Evolutionary conservation across 805 yeast species (phyloP).

Genomic region (Ogataea haglerorum): DNA sequence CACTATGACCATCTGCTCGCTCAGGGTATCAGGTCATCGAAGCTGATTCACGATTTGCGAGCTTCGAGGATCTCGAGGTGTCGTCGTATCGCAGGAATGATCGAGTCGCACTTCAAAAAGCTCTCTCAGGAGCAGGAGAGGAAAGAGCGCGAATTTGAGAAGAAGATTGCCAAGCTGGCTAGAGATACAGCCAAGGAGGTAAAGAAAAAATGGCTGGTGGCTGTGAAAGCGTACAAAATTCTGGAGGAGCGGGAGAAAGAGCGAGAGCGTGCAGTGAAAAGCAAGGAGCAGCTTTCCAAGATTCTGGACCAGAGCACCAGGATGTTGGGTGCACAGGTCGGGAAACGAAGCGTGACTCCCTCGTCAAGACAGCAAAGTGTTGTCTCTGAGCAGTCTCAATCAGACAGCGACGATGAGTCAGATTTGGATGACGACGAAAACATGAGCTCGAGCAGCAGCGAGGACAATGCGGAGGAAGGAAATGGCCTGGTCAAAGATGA

Average conservation of each 20-base stretch:
- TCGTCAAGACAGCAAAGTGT: constrained; percentile 16
- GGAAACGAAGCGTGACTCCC: constrained; percentile 36
- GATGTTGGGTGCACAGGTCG: constrained; percentile 79
- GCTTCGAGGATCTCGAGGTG: constrained; percentile 64
- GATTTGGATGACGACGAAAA: constrained; percentile 5
- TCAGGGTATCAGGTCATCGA: constrained; percentile 73
- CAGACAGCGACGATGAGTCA: constrained; percentile 22
- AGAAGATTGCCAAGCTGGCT: constrained; percentile 66
- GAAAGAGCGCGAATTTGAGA: constrained; percentile 69
- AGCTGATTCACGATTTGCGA: constrained; percentile 62
- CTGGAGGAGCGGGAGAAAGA: constrained; percentile 76
- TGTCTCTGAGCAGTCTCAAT: constrained; percentile 15
- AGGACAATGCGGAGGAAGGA: constrained; percentile 23
- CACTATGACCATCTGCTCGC: constrained; percentile 71
- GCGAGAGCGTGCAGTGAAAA: constrained; percentile 72
- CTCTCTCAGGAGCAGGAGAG: constrained; percentile 87
- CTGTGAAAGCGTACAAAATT: constrained; percentile 73
- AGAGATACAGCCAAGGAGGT: constrained; percentile 79
- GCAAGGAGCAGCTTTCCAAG: constrained; percentile 81
- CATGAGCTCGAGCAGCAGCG: constrained; percentile 19
- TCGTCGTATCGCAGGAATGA: constrained; percentile 71
- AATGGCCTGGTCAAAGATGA: constrained; percentile 35
- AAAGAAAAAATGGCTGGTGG: constrained; percentile 85
- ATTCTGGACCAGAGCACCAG: constrained; percentile 91
- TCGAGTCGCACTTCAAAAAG: constrained; percentile 83